Base-by-base conservation (phyloP, 2,329 filamentous ascomycete species). In the Lizonia empirigonia region DNA sequence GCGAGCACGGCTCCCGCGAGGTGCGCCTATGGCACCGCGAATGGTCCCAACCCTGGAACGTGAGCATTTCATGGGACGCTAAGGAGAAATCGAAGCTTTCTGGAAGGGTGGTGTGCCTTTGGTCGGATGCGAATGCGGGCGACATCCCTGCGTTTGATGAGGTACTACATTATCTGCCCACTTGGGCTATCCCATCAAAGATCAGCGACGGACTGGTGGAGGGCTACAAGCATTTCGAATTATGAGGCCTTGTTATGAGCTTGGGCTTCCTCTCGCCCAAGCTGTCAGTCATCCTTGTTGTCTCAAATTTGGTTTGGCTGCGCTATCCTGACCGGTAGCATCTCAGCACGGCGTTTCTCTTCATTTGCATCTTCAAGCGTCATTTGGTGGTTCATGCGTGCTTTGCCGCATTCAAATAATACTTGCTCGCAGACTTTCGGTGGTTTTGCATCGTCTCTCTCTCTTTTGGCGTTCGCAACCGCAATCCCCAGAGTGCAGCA, bases 61-160 rank as follows among this genome's bases (percentile, higher is more conserved):
- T 96, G 15, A 84, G 89, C 62, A 80, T 94, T 2, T 79, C 83
- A 47, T 91, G 88, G 87, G 76, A 79, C 52, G 56, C 61, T 55
- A 59, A 62, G 48, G 58, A 58, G 48, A 65, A 67, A 52, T 58
- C 64, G 54, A 69, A 63, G 56, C 60, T 67, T 67, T 71, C 69
- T 57, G 89, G 91, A 1, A 81, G 77, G 26, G 85, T 92, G 1
- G 80, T 87, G 13, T 97, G 94, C 73, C 78, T 89, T 24, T 97
- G 92, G 91, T 91, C 88, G 64, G 94, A 99, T 75, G 86, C 84
- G 35, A 97, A 97, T 65, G 76, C 77, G 27, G 87, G 84, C 3
- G 80, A 80, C 1, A 91, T 97, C 38, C 92, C 93, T 0, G 92
- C 92, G 1, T 82, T 93, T 42, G 88, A 94, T 62, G 92, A 97